A percentile compares a stretch with the other conserved stretches of the same genome.
Evolutionary conservation across 2,329 filamentous ascomycete genomes (phyloP).

Genomic region (Penicillium rolfsii): DNA sequence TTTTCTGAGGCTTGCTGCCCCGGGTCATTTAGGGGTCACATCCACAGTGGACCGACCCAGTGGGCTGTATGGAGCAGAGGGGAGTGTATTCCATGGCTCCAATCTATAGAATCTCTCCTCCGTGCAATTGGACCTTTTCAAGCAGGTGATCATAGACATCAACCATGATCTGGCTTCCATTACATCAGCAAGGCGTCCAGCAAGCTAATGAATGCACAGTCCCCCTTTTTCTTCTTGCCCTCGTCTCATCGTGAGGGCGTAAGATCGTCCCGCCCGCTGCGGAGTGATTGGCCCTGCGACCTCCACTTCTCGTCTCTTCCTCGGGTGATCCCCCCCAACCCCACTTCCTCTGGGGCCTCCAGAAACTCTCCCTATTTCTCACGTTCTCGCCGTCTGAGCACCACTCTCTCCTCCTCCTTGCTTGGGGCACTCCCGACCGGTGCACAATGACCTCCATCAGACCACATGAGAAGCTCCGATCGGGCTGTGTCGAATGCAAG

Average conservation of each 20-base stretch:
- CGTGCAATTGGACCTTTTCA: not conserved
- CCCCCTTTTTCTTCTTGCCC: not conserved
- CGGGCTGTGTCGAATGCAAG: slow-evolving; percentile 15
- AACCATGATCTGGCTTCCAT: not conserved
- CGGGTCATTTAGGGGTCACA: not conserved
- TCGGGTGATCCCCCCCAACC: slow-evolving; percentile 4
- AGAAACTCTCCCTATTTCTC: not conserved
- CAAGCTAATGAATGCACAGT: not conserved
- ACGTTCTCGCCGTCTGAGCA: not conserved
- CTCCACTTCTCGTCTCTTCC: not conserved
- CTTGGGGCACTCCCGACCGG: not conserved
- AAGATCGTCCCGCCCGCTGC: not conserved
- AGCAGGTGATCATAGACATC: not conserved
- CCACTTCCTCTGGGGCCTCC: slow-evolving; percentile 1
- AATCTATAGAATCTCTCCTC: not conserved
- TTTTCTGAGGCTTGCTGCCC: not conserved
- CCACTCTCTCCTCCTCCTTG: slow-evolving; percentile 1
- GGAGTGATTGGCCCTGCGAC: not conserved
- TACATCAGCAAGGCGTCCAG: slow-evolving; percentile 27
- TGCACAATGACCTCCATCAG: not conserved
- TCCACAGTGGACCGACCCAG: not conserved
- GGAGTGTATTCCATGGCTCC: not conserved
- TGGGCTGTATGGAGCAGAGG: not conserved
- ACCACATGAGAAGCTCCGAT: slow-evolving; percentile 1
- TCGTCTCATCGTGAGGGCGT: not conserved